Evolutionary conservation across 2,329 filamentous ascomycete species (phyloP), one percentile per base, ranked within the genome.

Genomic region (Trichoderma atrobrunneum): DNA sequence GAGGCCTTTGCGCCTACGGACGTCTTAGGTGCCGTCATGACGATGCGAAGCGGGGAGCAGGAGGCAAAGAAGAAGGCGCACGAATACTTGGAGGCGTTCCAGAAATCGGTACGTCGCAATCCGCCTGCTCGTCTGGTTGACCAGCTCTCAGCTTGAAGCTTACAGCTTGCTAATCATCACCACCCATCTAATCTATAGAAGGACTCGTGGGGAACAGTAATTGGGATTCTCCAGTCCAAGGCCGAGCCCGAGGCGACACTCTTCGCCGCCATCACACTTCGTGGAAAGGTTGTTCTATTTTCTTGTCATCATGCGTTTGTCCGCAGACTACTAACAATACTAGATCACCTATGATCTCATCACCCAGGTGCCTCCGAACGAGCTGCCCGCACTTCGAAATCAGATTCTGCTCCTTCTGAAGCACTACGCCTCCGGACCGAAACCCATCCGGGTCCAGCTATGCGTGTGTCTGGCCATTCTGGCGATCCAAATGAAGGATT

Each of bases 341-440:
- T 75, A 99, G 96, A 98, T 99, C 77, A 95, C 95, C 76, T 99
- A 97, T 82, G 96, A 99, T 84, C 89, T 98, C 69, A 88, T 84
- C 68, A 88, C 95, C 75, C 95, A 98, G 85, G 89, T 99, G 66
- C 91, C 94, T 14, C 85, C 90, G 74, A 88, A 89, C 77, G 90
- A 95, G 74, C 87, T 97, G 61, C 85, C 91, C 48, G 89, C 90
- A 71, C 88, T 99, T 72, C 92, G 96, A 83, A 91, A 92, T 80
- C 95, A 97, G 74, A 87, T 98, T 60, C 87, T 99, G 72, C 85
- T 91, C 72, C 89, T 97, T 67, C 87, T 99, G 69, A 92, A 93
- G 78, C 88, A 89, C 73, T 98, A 93, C 82, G 92, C 93, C 71
- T 86, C 91, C 32, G 95, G 95, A 7, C 94, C 94, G 39, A 93